Conservation (phyloP, 331 rosid genomes). For the Rosa hybrid region DNA sequence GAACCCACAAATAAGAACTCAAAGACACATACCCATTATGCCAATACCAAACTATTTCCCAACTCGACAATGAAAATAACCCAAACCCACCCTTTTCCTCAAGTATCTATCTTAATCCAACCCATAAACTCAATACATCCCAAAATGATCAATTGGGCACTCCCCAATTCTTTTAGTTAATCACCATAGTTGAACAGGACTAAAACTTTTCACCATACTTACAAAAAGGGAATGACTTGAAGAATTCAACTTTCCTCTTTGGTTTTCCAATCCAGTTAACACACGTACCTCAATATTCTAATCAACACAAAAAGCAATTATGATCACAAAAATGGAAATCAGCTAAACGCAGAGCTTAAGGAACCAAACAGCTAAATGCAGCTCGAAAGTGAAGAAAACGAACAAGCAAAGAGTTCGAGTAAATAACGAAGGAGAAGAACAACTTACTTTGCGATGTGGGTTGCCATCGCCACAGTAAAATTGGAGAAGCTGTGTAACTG, state of each 20-base stretch:
- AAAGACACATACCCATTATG: not conserved
- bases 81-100: not conserved
- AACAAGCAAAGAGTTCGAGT: not conserved
- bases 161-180: not conserved
- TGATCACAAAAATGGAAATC: not conserved
- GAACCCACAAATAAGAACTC: slow-evolving; percentile 5
- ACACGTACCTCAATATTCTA: not conserved
- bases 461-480: too few species aligned
- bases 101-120: not conserved
- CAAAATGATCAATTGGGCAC: not conserved
- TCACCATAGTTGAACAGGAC: not conserved
- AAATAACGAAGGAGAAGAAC: not conserved
- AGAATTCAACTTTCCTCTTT: not conserved
- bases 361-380: not conserved
- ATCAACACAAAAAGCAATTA: not conserved
- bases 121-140: not conserved
- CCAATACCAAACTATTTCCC: not conserved
- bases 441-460: not conserved
- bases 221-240: not conserved
- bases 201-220: not conserved
- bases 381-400: not conserved
- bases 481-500: too few species aligned
- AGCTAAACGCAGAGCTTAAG: slow-evolving; percentile 10
- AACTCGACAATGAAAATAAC: not conserved
- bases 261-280: not conserved